A percentile compares a stretch with the other conserved stretches of the same genome.
These are phyloP conservation scores for Theileria parva DNA, from an alignment of 169 alveolate genomes.

Conservation along the genomic window DNA sequence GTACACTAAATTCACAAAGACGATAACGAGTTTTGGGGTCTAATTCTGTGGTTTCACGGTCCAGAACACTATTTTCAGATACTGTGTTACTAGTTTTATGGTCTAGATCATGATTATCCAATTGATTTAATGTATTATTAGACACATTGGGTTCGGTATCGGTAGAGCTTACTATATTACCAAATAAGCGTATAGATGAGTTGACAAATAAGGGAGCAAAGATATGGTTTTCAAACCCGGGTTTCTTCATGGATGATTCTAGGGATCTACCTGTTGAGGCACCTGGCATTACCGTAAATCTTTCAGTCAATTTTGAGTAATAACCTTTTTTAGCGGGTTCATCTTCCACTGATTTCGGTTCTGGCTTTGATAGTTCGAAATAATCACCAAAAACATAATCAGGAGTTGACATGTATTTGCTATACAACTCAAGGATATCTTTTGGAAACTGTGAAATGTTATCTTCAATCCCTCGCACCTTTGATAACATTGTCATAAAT, in stretches of 20 bases:
- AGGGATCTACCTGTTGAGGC: slow-evolving; percentile 52
- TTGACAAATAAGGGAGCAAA: slow-evolving; percentile 51
- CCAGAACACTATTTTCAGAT: neutral
- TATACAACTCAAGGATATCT: neutral
- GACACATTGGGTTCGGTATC: neutral
- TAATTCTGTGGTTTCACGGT: neutral
- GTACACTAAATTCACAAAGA: slow-evolving; percentile 29
- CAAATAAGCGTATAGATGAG: slow-evolving; percentile 39
- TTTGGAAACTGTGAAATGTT: neutral
- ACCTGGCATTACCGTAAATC: slow-evolving; percentile 36
- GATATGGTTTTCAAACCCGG: slow-evolving; percentile 53
- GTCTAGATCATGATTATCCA: neutral
- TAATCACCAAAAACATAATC: neutral
- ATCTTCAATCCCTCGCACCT: slow-evolving; percentile 7
- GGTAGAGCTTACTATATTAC: neutral
- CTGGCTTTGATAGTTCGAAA: slow-evolving; percentile 8
- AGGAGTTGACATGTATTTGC: neutral
- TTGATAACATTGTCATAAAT: slow-evolving; percentile 11
- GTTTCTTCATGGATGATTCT: slow-evolving; percentile 15
- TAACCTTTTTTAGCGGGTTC: neutral
- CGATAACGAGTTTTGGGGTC: neutral
- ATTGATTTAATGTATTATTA: neutral
- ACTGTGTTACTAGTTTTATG: slow-evolving; percentile 10
- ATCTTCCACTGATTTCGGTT: neutral
- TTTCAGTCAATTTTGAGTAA: slow-evolving; percentile 26